Evolutionary conservation across 768 basidiomycete species (phyloP).

Genomic region (Agaricus bisporus): DNA sequence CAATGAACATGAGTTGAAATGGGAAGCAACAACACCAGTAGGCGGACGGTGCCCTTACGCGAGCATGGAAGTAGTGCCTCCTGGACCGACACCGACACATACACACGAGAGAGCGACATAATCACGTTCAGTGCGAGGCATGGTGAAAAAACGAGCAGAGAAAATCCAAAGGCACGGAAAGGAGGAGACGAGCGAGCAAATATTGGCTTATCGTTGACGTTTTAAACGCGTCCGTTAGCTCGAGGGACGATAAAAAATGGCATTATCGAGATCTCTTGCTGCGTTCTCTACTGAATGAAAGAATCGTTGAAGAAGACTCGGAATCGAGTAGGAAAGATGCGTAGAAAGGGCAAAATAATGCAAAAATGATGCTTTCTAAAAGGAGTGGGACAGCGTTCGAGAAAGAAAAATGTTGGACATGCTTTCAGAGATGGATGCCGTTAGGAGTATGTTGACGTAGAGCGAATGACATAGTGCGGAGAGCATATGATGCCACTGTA

Average conservation of each 20-base stretch:
- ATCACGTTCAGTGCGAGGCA: slow-evolving; percentile 32
- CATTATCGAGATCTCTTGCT: not conserved
- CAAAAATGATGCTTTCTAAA: not conserved
- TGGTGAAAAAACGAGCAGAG: slow-evolving; percentile 21
- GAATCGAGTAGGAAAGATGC: not conserved
- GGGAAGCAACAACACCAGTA: not conserved
- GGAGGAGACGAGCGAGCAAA: slow-evolving; percentile 1
- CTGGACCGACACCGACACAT: slow-evolving; percentile 75
- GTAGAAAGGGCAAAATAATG: not conserved
- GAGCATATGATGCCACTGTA: not conserved
- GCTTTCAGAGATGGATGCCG: not conserved
- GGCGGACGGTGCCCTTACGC: slow-evolving; percentile 45
- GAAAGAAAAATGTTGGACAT: not conserved
- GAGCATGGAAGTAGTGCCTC: slow-evolving; percentile 76
- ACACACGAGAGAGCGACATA: slow-evolving; percentile 57
- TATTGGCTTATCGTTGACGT: slow-evolving; percentile 11
- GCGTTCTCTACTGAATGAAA: not conserved
- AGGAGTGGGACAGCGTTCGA: not conserved
- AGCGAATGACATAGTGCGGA: not conserved
- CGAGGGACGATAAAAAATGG: not conserved
- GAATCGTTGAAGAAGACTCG: not conserved
- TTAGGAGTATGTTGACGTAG: slow-evolving; percentile 5
- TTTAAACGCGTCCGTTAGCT: not conserved
- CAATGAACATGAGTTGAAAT: not conserved
- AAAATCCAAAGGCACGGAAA: slow-evolving; percentile 8